Evolutionary conservation across 345 rosid species (phyloP).

Genomic region (Microcos paniculata): DNA sequence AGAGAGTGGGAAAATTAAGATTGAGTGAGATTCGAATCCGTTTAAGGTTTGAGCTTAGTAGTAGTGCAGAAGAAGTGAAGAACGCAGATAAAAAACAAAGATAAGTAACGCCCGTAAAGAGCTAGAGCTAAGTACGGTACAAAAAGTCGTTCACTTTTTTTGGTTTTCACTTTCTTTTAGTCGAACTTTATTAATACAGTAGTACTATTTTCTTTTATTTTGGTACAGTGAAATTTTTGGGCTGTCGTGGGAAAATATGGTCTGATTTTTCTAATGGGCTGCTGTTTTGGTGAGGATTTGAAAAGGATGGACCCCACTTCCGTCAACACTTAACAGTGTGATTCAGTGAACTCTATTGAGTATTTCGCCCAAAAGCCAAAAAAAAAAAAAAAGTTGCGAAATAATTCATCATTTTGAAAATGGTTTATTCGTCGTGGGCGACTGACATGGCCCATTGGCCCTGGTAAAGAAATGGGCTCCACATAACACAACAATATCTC

Average conservation of each 20-base stretch:
- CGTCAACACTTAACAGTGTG: background rate
- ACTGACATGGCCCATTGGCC: too few species aligned
- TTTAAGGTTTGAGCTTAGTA: background rate
- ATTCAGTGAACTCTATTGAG: background rate
- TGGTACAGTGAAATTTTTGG: background rate
- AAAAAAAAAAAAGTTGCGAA: background rate
- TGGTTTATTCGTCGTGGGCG: too few species aligned
- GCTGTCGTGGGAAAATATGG: background rate
- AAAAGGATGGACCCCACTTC: background rate
- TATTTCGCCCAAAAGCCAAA: background rate
- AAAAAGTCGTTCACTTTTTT: background rate
- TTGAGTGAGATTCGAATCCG: slow-evolving; percentile 12
- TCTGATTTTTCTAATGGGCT: background rate
- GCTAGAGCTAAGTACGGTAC: background rate
- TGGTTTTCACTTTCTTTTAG: background rate
- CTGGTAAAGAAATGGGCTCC: too few species aligned
- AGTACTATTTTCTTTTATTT: background rate
- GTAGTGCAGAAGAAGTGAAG: background rate
- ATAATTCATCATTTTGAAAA: too few species aligned
- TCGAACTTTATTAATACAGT: too few species aligned
- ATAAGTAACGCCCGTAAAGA: background rate
- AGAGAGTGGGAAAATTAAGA: slow-evolving; percentile 23
- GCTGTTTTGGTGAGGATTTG: background rate
- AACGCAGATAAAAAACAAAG: background rate
- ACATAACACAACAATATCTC: too few species aligned